Base-by-base conservation (phyloP, 164 flowering plant species). In the Annona cherimola region DNA sequence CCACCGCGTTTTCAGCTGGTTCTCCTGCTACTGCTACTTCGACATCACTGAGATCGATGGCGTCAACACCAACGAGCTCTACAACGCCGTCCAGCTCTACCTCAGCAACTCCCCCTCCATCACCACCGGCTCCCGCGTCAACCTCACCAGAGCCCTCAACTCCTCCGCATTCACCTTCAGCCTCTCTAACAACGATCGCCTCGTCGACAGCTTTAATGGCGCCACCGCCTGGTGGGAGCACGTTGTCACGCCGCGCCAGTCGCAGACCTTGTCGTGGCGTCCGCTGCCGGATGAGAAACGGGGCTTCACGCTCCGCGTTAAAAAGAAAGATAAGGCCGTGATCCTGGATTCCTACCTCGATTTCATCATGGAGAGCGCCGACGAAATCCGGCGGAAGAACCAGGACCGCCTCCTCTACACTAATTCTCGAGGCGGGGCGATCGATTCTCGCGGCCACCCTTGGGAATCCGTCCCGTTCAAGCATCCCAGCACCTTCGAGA, bases 31-130 rank as follows among this genome's bases (percentile, higher is more conserved):
- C 80, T 85, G 86, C 82, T 90, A 90, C 87, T 90, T 85, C 78
- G 98, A 93, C 83, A 89, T 93, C 76, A 89, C 94, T 1, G 97
- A 94, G 71, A 86, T 90, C 72, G 97, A 94, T 75, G 97, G 98
- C 57, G 96, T 90, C 68, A 91, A 89, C 89, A 90, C 95, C 71
- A 93, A 93, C 82, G 98, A 89, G 72, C 92, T 93, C 74, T 91
- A 93, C 91, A 86, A 84, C 83, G 89, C 96, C 40, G 94, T 85
- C 73, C 92, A 87, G 71, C 89, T 89, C 76, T 91, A 91, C 75
- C 87, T 91, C 6, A 81, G 84, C 84, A 72, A 75, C 80, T 80
- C 88, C 62, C 84, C 85, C 40, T 82, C 90, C 68, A 76, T 77
- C 78, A 69, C 66, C 40, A 18, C 86, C 70, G 83, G 81, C 7